Conservation (phyloP, 208 protist species). For the Wallacemonas sp. region DNA sequence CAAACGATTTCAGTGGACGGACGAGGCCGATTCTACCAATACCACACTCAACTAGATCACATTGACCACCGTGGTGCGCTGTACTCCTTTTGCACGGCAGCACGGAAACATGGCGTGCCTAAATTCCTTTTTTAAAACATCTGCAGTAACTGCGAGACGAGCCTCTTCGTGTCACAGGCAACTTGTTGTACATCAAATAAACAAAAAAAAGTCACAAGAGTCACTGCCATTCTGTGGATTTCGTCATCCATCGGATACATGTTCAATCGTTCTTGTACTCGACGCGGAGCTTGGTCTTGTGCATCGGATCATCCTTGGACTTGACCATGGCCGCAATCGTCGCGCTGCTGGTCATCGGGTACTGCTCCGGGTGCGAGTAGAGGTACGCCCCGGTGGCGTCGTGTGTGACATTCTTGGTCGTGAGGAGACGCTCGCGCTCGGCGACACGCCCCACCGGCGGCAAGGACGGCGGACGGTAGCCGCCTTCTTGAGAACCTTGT, state of each 20-base stretch:
- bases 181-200: too few species aligned
- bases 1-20: too few species aligned
- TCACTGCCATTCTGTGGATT: too few species aligned
- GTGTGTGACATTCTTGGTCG: constrained; percentile 82
- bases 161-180: too few species aligned
- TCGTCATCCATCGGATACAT: not conserved
- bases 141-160: too few species aligned
- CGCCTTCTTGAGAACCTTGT: constrained; percentile 14
- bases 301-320: constrained; percentile 72
- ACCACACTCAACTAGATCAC: too few species aligned
- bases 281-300: constrained; percentile 73
- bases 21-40: too few species aligned
- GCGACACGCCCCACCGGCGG: constrained; percentile 67
- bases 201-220: too few species aligned
- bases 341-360: constrained; percentile 71
- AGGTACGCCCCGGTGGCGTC: constrained; percentile 72
- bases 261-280: constrained; percentile 33
- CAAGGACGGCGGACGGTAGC: constrained; percentile 45
- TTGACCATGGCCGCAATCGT: constrained; percentile 56
- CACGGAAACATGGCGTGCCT: too few species aligned
- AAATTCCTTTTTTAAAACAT: too few species aligned
- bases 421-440: constrained; percentile 64
- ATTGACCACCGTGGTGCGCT: too few species aligned
- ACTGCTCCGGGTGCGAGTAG: constrained; percentile 51
- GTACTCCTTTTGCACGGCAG: too few species aligned